Evolutionary conservation across 2,329 filamentous ascomycete species (phyloP), one percentile per base, ranked within the genome.

Genomic region (Shiraia sp.): DNA sequence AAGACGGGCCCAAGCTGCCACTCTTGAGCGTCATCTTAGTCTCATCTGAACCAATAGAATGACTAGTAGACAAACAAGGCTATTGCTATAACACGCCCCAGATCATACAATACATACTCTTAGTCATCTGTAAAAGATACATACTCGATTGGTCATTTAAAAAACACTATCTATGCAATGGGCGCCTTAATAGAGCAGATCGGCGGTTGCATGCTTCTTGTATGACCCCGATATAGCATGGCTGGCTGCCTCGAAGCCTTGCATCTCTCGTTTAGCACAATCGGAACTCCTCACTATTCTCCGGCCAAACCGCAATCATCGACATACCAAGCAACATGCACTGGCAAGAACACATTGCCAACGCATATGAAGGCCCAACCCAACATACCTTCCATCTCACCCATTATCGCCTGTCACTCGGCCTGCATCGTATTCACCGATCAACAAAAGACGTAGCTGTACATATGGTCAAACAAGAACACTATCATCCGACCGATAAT

Each of bases 271-370:
- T 22, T 22, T 8, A 22, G 43, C 39, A 44, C 46, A 40, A 37
- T 38, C 56, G 55, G 56, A 40, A 52, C 56, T 54, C 56, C 54
- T 45, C 56, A 49, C 45, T 49, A 49, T 52, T 49, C 41, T 51
- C 56, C 54, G 50, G 43, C 27, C 40, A 51, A 38, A 45, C 44
- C 31, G 48, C 27, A 14, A 27, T 46, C 38, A 34, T 32, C 19
- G 37, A 38, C 17, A 19, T 42, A 38, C 38, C 48, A 8, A 22
- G 19, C 19, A 22, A 22, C 4, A 22, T 22, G 8, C 51, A 38
- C 45, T 43, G 36, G 51, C 41, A 44, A 51, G 37, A 35, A 26
- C 37, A 8, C 37, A 13, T 26, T 45, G 40, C 36, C 38, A 53
- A 34, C 42, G 36, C 47, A 49, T 38, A 13, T 30, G 26, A 32